phyloP scores from a whole-genome alignment of 192 early-diverging fungal species.

The Coemansia sp. region DNA sequence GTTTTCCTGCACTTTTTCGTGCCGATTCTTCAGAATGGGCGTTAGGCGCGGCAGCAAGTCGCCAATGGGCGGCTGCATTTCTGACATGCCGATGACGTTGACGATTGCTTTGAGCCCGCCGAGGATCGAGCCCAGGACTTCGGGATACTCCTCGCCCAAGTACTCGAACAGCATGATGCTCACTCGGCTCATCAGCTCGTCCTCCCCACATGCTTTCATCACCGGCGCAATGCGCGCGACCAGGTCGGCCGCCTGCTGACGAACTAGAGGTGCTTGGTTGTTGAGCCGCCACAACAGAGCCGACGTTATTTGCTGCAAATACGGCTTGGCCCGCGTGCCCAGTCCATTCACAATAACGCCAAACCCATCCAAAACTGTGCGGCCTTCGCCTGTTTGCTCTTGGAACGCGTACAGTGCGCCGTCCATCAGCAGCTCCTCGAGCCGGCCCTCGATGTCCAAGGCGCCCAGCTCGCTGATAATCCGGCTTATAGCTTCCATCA shows the following conservation, averaged over 20 bases:
- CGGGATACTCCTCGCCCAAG: conserved; percentile 98
- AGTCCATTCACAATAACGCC: conserved; percentile 92
- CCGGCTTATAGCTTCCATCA: conserved; percentile 93
- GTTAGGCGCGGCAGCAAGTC: conserved; percentile 94
- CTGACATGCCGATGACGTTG: conserved; percentile 96
- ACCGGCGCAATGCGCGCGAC: conserved; percentile 92
- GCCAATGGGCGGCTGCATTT: conserved; percentile 98
- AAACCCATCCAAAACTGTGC: conserved; percentile 92
- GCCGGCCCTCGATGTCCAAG: conserved; percentile 85
- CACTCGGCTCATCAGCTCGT: conserved; percentile 90
- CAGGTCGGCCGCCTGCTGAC: conserved; percentile 96
- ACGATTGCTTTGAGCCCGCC: conserved; percentile 92
- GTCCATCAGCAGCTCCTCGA: conserved; percentile 96
- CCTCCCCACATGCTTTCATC: conserved; percentile 92
- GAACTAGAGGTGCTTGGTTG: conserved; percentile 92
- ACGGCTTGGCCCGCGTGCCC: conserved; percentile 85
- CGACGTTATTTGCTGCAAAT: conserved; percentile 89
- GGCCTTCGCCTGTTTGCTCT: conserved; percentile 94
- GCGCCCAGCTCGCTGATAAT: conserved; percentile 76
- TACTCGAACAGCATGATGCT: conserved; percentile 96
- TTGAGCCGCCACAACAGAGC: conserved; percentile 96
- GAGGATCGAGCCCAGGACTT: conserved; percentile 94
- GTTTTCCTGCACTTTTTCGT: conserved; percentile 93
- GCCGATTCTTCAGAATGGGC: conserved; percentile 97
- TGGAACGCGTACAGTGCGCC: conserved; percentile 98